phyloP scores from a whole-genome alignment of 129 eudicot species.

The Escallonia herrerae region DNA sequence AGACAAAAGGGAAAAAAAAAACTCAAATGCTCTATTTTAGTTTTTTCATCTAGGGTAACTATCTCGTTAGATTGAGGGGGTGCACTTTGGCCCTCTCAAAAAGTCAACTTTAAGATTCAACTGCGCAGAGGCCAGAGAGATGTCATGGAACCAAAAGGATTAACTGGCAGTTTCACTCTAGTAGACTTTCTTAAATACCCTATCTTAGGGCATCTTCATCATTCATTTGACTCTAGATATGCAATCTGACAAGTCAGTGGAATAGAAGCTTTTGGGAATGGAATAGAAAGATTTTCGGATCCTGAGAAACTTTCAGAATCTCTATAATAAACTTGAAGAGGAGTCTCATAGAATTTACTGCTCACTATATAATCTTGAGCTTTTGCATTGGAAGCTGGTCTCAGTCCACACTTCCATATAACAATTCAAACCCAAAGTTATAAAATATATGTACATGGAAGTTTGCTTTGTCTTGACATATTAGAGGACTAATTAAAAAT shows the following conservation, averaged over 20 bases:
- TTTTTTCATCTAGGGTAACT: too few species aligned
- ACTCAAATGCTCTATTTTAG: too few species aligned
- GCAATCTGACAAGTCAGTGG: conserved; percentile 67
- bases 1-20: too few species aligned
- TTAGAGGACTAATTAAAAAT: conserved; percentile 5
- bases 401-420: conserved; percentile 19
- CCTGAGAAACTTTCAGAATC: neutral
- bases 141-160: too few species aligned
- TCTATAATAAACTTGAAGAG: conserved; percentile 4
- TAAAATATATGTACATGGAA: conserved; percentile 22
- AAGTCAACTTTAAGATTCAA: too few species aligned
- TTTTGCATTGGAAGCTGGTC: conserved; percentile 32
- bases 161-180: neutral
- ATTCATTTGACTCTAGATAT: conserved; percentile 13
- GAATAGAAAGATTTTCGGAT: conserved; percentile 69
- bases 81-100: too few species aligned
- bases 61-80: too few species aligned
- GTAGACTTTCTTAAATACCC: neutral
- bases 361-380: conserved; percentile 20
- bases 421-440: conserved; percentile 20
- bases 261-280: conserved; percentile 59
- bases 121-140: too few species aligned
- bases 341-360: conserved; percentile 21
- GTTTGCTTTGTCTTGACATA: conserved; percentile 42
- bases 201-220: conserved; percentile 6